Conservation (phyloP, 2,329 filamentous ascomycete genomes). For the Pezicula rhizophila region DNA sequence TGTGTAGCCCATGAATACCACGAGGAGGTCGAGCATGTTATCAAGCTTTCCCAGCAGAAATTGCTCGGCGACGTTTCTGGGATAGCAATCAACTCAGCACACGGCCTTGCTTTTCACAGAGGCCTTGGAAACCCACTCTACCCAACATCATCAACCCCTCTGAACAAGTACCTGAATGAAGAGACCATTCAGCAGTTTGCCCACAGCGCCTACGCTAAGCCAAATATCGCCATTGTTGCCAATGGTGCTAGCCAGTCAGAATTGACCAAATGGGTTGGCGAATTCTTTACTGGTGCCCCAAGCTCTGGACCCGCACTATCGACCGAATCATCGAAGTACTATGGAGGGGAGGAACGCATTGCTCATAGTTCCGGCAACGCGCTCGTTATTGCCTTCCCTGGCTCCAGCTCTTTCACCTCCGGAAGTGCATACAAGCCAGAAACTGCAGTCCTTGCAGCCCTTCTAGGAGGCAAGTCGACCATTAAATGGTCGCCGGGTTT, state of each 20-base stretch:
- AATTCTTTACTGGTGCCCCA: conserved; percentile 79
- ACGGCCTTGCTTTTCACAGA: conserved; percentile 84
- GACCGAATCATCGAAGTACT: conserved; percentile 72
- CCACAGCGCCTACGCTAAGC: conserved; percentile 74
- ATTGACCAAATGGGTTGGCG: conserved; percentile 81
- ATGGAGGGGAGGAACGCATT: conserved; percentile 89
- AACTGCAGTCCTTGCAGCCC: conserved; percentile 75
- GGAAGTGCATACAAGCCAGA: conserved; percentile 79
- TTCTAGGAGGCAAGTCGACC: conserved; percentile 82
- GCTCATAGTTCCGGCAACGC: conserved; percentile 72
- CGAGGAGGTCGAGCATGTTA: conserved; percentile 75
- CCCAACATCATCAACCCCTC: conserved; percentile 64
- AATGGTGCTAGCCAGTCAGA: conserved; percentile 75
- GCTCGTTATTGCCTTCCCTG: conserved; percentile 86
- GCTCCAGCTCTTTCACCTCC: conserved; percentile 66
- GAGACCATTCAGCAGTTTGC: conserved; percentile 71
- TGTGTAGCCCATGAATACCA: conserved; percentile 75
- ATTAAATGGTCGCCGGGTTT: conserved; percentile 97
- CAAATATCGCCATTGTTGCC: conserved; percentile 85
- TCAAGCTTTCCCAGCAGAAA: conserved; percentile 72
- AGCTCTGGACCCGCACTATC: conserved; percentile 47
- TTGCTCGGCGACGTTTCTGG: conserved; percentile 55
- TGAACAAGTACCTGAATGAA: conserved; percentile 75
- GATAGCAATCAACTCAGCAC: conserved; percentile 79
- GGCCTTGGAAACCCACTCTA: conserved; percentile 78